These are phyloP conservation scores for Nakaseomyces glabratus DNA, from an alignment of 1,139 yeast species.

Conservation along the genomic window DNA sequence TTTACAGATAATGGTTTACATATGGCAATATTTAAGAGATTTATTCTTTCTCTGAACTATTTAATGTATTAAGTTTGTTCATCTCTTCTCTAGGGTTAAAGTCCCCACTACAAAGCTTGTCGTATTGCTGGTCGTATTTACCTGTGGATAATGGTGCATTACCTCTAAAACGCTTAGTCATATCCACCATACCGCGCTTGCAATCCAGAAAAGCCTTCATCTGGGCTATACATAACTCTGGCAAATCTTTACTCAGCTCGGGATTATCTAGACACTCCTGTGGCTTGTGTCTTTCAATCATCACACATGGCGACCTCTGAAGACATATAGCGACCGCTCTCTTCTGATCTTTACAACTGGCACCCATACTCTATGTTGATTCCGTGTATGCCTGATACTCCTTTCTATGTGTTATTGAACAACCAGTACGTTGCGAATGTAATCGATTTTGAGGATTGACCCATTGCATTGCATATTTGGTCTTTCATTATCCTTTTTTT, in stretches of 20 bases:
- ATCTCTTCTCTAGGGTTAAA: conserved; percentile 77
- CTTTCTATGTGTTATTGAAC: too few relatives aligned
- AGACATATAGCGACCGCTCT: conserved; percentile 90
- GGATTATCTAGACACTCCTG: conserved; percentile 81
- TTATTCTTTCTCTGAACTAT: conserved; percentile 4
- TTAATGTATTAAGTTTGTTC: conserved; percentile 42
- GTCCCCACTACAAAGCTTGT: conserved; percentile 67
- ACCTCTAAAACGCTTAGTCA: conserved; percentile 87
- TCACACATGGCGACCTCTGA: conserved; percentile 93
- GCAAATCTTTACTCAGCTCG: conserved; percentile 62
- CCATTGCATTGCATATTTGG: too few relatives aligned
- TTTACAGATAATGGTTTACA: too few relatives aligned
- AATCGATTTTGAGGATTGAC: too few relatives aligned
- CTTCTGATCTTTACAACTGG: conserved; percentile 86
- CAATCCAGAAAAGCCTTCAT: conserved; percentile 83
- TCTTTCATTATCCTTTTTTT: too few relatives aligned
- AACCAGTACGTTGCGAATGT: too few relatives aligned
- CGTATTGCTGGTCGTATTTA: conserved; percentile 77
- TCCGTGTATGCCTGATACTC: too few relatives aligned
- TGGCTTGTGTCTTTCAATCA: conserved; percentile 83
- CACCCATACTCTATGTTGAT: conserved; percentile 31
- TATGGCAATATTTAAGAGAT: too few relatives aligned
- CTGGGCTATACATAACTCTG: conserved; percentile 81
- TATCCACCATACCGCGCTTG: conserved; percentile 73
- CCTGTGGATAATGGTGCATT: conserved; percentile 93